Evolutionary conservation across 2,329 filamentous ascomycete genomes (phyloP).

Genomic region (Trichoderma sp.): DNA sequence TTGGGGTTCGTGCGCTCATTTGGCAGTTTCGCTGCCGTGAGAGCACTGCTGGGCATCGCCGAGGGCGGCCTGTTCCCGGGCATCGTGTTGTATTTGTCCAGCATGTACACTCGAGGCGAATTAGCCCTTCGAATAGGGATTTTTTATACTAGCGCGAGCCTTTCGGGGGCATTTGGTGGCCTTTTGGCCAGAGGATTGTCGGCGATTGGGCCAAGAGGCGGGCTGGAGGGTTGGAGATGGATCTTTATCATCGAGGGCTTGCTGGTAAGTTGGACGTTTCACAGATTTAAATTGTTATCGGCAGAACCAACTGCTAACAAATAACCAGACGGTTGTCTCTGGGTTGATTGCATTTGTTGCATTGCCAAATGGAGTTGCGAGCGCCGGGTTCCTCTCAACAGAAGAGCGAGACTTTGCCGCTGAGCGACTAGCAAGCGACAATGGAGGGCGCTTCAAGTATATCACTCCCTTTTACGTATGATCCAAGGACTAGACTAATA

Average conservation of each 20-base stretch:
- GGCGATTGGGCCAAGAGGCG: slow-evolving; percentile 54
- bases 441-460: slow-evolving; percentile 36
- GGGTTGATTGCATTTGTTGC: slow-evolving; percentile 50
- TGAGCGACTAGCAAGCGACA: slow-evolving; percentile 41
- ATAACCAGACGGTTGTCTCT: slow-evolving; percentile 50
- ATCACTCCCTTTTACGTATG: not conserved
- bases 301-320: too few relatives aligned
- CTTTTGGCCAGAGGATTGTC: slow-evolving; percentile 60
- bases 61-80: slow-evolving; percentile 66
- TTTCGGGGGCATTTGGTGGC: slow-evolving; percentile 59
- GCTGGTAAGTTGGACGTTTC: slow-evolving; percentile 28
- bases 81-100: slow-evolving; percentile 65
- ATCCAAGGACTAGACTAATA: not conserved
- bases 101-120: slow-evolving; percentile 58
- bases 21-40: slow-evolving; percentile 58
- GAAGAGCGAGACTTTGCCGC: slow-evolving; percentile 51
- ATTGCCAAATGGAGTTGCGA: slow-evolving; percentile 55
- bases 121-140: slow-evolving; percentile 62
- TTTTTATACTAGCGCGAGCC: slow-evolving; percentile 65
- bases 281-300: too few relatives aligned
- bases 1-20: slow-evolving; percentile 53
- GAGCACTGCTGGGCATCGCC: slow-evolving; percentile 59
- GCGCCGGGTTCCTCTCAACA: slow-evolving; percentile 51
- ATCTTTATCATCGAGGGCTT: slow-evolving; percentile 61
- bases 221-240: slow-evolving; percentile 58